These are phyloP conservation scores for Fusarium torreyae DNA, from an alignment of 2,329 filamentous ascomycete species.

Conservation along the genomic window DNA sequence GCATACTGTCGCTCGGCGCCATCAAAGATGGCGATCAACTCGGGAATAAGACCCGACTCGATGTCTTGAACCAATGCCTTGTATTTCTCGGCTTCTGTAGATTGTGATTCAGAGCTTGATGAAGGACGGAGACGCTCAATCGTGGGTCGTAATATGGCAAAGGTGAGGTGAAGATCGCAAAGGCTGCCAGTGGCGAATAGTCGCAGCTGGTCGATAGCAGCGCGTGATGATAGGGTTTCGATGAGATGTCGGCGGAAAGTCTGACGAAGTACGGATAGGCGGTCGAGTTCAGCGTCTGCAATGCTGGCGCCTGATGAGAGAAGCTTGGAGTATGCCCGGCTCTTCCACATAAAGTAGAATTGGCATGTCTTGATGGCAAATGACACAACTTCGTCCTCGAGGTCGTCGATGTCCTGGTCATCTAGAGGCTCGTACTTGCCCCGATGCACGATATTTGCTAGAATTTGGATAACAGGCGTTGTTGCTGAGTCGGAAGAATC, in stretches of 20 bases:
- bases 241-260: conserved; percentile 75
- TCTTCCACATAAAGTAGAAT: conserved; percentile 98
- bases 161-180: conserved; percentile 86
- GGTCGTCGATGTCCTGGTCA: conserved; percentile 78
- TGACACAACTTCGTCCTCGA: conserved; percentile 84
- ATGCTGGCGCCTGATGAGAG: conserved; percentile 70
- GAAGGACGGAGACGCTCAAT: conserved; percentile 59
- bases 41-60: conserved; percentile 71
- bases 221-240: conserved; percentile 76
- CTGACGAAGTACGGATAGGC: conserved; percentile 69
- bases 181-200: conserved; percentile 81
- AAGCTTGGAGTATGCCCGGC: conserved; percentile 70
- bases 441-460: conserved; percentile 81
- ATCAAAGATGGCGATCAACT: conserved; percentile 83
- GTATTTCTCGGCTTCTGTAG: conserved; percentile 51
- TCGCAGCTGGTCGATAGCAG: conserved; percentile 83
- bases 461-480: conserved; percentile 72
- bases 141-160: conserved; percentile 77
- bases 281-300: conserved; percentile 71
- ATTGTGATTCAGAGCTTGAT: conserved; percentile 44
- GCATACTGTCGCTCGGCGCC: conserved; percentile 83
- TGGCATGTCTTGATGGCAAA: conserved; percentile 82
- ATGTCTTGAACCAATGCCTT: conserved; percentile 76
- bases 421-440: conserved; percentile 79
- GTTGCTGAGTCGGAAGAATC: conserved; percentile 63